Percentiles rank a stretch among this genome's conserved stretches.
These are phyloP conservation scores for Mycena epipterygia DNA, from an alignment of 768 basidiomycete species.

Conservation along the genomic window DNA sequence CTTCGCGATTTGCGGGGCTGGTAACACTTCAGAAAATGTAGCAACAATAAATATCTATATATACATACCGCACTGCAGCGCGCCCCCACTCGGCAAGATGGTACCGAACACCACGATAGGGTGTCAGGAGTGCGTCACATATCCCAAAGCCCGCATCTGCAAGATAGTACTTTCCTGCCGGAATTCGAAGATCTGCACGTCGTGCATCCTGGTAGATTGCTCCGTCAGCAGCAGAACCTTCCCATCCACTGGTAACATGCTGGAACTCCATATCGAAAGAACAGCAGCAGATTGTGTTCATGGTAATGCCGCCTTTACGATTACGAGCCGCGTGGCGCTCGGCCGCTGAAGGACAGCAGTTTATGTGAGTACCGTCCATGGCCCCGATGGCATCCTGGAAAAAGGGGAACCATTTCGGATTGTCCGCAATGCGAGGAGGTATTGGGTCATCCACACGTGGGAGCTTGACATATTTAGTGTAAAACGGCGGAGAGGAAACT, in stretches of 20 bases:
- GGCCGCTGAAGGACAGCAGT: conserved; percentile 34
- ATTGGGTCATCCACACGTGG: conserved; percentile 24
- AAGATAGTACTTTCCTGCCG: conserved; percentile 36
- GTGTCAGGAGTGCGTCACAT: conserved; percentile 38
- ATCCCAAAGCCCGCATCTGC: conserved; percentile 38
- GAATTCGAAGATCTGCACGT: conserved; percentile 10
- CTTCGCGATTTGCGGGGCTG: conserved; percentile 47
- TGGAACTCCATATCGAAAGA: conserved; percentile 39
- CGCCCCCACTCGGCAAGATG: conserved; percentile 42
- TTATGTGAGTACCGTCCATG: conserved; percentile 52
- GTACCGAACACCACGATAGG: conserved; percentile 40
- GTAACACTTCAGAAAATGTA: too few relatives aligned
- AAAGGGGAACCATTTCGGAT: conserved; percentile 49
- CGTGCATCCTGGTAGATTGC: conserved; percentile 33
- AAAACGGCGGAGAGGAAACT: neutral
- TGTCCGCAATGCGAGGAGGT: conserved; percentile 40
- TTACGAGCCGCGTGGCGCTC: conserved; percentile 34
- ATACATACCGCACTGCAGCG: conserved; percentile 6
- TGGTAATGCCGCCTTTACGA: conserved; percentile 42
- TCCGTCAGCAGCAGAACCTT: conserved; percentile 39
- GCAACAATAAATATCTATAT: neutral
- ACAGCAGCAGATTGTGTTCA: conserved; percentile 43
- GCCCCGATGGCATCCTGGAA: conserved; percentile 47
- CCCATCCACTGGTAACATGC: conserved; percentile 42
- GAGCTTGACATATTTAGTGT: neutral